phyloP scores from a whole-genome alignment of 352 stramenopile genomes.

The Elongisporangium prolatum region DNA sequence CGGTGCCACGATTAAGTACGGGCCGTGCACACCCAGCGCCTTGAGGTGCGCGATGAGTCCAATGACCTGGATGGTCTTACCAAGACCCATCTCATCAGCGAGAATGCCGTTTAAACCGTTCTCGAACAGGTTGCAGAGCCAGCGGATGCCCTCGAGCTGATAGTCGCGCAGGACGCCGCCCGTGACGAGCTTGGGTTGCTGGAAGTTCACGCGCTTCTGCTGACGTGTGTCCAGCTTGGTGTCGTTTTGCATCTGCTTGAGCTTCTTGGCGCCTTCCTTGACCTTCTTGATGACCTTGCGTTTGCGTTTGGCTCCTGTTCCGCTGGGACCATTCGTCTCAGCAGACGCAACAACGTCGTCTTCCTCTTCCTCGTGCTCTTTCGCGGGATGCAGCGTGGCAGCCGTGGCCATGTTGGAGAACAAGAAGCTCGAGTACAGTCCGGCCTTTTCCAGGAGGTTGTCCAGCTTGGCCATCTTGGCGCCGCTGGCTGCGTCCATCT shows the following conservation, averaged over 20 bases:
- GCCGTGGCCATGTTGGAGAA: slow-evolving; percentile 83
- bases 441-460: slow-evolving; percentile 82
- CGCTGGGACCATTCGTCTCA: slow-evolving; percentile 1
- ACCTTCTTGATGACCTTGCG: slow-evolving; percentile 31
- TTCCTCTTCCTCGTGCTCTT: slow-evolving; percentile 12
- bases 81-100: slow-evolving; percentile 87
- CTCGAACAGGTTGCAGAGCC: slow-evolving; percentile 97
- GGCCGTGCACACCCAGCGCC: slow-evolving; percentile 83
- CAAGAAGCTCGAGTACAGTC: slow-evolving; percentile 83
- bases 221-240: slow-evolving; percentile 36
- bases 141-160: slow-evolving; percentile 95
- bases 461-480: slow-evolving; percentile 80
- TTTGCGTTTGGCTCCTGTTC: slow-evolving; percentile 53
- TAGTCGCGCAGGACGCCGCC: slow-evolving; percentile 90
- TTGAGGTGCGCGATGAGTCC: slow-evolving; percentile 94
- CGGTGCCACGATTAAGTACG: slow-evolving; percentile 97
- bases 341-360: slow-evolving; percentile 14
- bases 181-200: slow-evolving; percentile 72
- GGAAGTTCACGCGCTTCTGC: slow-evolving; percentile 38
- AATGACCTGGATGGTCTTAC: slow-evolving; percentile 92
- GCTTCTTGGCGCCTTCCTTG: slow-evolving; percentile 53
- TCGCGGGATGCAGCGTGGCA: slow-evolving; percentile 23
- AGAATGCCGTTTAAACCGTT: slow-evolving; percentile 94
- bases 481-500: slow-evolving; percentile 39
- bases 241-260: slow-evolving; percentile 60